These are phyloP conservation scores for Dothidotthia symphoricarpi DNA, from an alignment of 2,329 filamentous ascomycete species.

Conservation along the genomic window DNA sequence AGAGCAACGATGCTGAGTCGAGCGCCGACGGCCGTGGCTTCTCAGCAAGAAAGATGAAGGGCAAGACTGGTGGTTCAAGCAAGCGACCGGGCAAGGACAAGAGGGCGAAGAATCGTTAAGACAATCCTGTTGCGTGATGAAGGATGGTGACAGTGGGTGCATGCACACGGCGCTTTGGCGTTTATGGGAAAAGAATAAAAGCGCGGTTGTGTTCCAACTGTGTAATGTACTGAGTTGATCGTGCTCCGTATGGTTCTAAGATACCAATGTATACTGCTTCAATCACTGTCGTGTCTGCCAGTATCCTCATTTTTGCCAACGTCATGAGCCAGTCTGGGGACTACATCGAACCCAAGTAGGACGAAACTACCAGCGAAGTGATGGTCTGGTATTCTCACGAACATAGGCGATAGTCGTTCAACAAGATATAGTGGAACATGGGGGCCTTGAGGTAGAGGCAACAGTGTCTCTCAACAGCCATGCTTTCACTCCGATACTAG, in stretches of 20 bases:
- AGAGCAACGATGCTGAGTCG: slow-evolving; percentile 85
- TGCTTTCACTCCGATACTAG: no score
- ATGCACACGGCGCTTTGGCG: slow-evolving; percentile 29
- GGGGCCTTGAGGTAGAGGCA: no score
- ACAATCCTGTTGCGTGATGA: not conserved
- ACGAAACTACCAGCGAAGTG: no score
- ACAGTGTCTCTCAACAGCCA: no score
- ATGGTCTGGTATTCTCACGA: no score
- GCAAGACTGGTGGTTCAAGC: slow-evolving; percentile 28
- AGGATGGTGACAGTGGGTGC: slow-evolving; percentile 1
- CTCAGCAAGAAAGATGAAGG: slow-evolving; percentile 84
- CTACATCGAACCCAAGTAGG: no score
- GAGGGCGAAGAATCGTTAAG: slow-evolving; percentile 34
- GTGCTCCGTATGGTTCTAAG: slow-evolving; percentile 5
- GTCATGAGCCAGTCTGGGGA: no score
- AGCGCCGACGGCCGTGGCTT: slow-evolving; percentile 79
- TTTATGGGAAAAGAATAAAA: slow-evolving; percentile 17
- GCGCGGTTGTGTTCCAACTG: slow-evolving; percentile 3
- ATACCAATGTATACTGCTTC: slow-evolving; percentile 18
- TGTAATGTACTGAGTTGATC: slow-evolving; percentile 3
- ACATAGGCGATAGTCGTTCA: no score
- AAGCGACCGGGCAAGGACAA: slow-evolving; percentile 38
- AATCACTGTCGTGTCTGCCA: no score
- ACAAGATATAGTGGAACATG: no score
- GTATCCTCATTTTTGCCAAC: no score